Base-by-base conservation (phyloP, 176 grass and related monocot species). In the Typha latifolia region DNA sequence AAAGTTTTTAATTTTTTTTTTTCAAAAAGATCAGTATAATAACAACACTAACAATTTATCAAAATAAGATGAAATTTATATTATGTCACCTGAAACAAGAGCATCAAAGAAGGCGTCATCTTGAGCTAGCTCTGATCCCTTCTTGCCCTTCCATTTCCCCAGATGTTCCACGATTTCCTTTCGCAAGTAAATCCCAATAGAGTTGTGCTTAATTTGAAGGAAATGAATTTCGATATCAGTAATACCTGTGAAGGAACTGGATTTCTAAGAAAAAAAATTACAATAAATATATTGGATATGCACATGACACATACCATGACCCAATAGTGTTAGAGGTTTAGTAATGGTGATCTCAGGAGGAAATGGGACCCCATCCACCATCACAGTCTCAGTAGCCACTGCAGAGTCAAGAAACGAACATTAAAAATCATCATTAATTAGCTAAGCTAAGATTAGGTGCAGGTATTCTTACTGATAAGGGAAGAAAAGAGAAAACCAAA, bases 141-240 rank as follows among this genome's bases (percentile, higher is more conserved):
- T 63, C 63, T 78, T 92, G 20, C 85, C 80, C 70, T 82, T 89
- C 85, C 85, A 97, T 0, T 18, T 49, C 0, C 34, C 47, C 37
- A 97, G 56, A 21, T 84, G 82, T 9, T 52, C 64, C 1, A 83
- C 9, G 2, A 81, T 14, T 22, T 62, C 19, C 49, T 62, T 82
- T 6, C 80, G 83, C 51, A 97, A 59, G 78, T 97, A 97, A 64
- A 89, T 67, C n/a, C 88, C 93, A 2, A 97, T 76, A 7, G 93
- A 88, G 51, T 82, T 96, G 74, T 62, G 89, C 72, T 92, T 96
- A 74, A 96, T 96, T 68, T 92, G 93, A 16, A 97, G 85, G 80
- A 88, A 97, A 31, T 97, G 93, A 48, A 97, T 86, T 79, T 97
- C 85, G n/a, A 92, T 90, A 80, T 92, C 93, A n/a, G 93, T 97